A percentile compares a stretch with the other conserved stretches of the same genome.
phyloP scores from a whole-genome alignment of 1,139 yeast species.

The Diutina neorugosa region DNA sequence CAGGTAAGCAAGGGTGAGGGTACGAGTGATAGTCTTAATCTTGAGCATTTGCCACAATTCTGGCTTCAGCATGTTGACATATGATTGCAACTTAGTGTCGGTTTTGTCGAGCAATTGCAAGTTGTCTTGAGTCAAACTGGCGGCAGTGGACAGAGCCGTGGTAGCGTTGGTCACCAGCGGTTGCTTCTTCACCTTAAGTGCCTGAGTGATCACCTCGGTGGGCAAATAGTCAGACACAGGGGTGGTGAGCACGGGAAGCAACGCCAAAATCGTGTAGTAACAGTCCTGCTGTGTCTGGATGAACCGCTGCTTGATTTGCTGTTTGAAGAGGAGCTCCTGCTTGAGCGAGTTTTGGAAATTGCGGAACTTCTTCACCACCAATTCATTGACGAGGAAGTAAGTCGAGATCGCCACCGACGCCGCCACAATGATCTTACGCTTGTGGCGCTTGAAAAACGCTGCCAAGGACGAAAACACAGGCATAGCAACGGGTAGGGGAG shows the following conservation, averaged over 20 bases:
- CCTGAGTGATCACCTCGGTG: constrained; percentile 64
- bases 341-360: constrained; percentile 58
- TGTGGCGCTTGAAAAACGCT: constrained; percentile 49
- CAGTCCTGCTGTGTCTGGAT: constrained; percentile 92
- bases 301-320: constrained; percentile 56
- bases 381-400: constrained; percentile 46
- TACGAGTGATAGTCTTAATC: constrained; percentile 60
- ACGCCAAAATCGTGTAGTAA: constrained; percentile 69
- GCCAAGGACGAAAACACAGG: constrained; percentile 42
- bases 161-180: constrained; percentile 10
- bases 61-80: constrained; percentile 42
- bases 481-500: constrained; percentile 14
- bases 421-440: constrained; percentile 44
- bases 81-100: constrained; percentile 19
- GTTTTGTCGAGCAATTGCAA: constrained; percentile 17
- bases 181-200: constrained; percentile 49
- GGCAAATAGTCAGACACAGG: constrained; percentile 55
- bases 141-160: constrained; percentile 21
- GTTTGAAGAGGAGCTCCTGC: constrained; percentile 69
- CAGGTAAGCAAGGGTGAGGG: constrained; percentile 60
- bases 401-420: constrained; percentile 47
- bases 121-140: constrained; percentile 16
- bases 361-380: constrained; percentile 45
- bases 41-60: constrained; percentile 84
- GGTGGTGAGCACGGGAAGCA: constrained; percentile 63